A percentile compares a stretch with the other conserved stretches of the same genome.
These are phyloP conservation scores for Narthecium ossifragum DNA, from an alignment of 106 monocot species.

Conservation along the genomic window DNA sequence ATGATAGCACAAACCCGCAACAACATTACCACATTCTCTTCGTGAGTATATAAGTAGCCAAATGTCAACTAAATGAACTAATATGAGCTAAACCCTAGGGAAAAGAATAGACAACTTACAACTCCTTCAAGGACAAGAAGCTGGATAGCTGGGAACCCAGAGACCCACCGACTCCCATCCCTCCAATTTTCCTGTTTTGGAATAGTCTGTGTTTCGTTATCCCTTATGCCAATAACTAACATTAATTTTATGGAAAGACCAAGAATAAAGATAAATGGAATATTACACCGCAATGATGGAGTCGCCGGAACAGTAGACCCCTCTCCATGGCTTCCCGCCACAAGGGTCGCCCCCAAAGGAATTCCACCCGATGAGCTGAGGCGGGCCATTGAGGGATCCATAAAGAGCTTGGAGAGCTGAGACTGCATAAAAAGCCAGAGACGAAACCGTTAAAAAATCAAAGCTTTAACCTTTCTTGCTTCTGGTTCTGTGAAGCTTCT, in stretches of 20 bases:
- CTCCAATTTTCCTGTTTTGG: slow-evolving; percentile 35
- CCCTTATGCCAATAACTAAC: too few species aligned
- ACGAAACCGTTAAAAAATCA: not conserved
- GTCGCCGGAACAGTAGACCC: slow-evolving; percentile 32
- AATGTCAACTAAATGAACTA: not conserved
- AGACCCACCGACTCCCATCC: slow-evolving; percentile 45
- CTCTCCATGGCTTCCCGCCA: slow-evolving; percentile 34
- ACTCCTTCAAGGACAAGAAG: slow-evolving; percentile 34
- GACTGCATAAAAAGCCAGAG: slow-evolving; percentile 27
- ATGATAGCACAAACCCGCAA: not conserved
- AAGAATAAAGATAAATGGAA: not conserved
- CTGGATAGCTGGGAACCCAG: slow-evolving; percentile 31
- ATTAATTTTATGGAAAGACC: too few species aligned
- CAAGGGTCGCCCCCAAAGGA: slow-evolving; percentile 42
- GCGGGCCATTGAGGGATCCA: slow-evolving; percentile 23
- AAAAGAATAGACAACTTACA: slow-evolving; percentile 24
- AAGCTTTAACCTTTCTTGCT: too few species aligned
- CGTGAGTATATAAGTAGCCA: too few species aligned
- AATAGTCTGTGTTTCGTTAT: too few species aligned
- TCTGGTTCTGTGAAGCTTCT: too few species aligned
- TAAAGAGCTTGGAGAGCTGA: slow-evolving; percentile 31
- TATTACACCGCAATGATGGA: slow-evolving; percentile 48
- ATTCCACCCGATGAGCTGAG: slow-evolving; percentile 42
- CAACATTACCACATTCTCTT: not conserved
- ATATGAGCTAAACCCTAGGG: not conserved